phyloP scores from a whole-genome alignment of 2,329 filamentous ascomycete species.

The Ramichloridium luteum region DNA sequence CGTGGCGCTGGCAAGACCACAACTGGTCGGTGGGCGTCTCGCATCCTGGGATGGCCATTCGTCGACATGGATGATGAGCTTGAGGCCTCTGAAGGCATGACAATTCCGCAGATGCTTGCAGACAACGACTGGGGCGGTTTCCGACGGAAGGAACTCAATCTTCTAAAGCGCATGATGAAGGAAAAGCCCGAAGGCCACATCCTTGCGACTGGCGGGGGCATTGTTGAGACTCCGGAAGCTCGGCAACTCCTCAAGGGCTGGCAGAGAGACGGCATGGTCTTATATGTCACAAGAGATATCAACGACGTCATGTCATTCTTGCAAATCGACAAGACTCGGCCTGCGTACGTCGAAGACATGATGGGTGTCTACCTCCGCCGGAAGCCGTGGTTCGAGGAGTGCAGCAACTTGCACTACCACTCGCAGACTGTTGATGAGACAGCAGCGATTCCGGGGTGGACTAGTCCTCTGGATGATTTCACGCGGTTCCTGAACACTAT shows the following conservation, averaged over 20 bases:
- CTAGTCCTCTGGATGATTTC: constrained; percentile 47
- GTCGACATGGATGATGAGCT: constrained; percentile 82
- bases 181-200: constrained; percentile 66
- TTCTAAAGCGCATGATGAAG: constrained; percentile 61
- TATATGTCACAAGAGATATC: constrained; percentile 79
- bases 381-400: constrained; percentile 80
- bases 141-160: constrained; percentile 60
- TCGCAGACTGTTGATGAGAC: constrained; percentile 51
- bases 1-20: constrained; percentile 94
- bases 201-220: constrained; percentile 86
- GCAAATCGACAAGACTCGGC: constrained; percentile 75
- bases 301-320: constrained; percentile 81
- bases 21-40: constrained; percentile 72
- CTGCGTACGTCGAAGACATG: constrained; percentile 87
- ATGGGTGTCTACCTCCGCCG: constrained; percentile 79
- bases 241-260: constrained; percentile 64
- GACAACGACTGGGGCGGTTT: constrained; percentile 78
- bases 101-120: constrained; percentile 77
- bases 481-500: constrained; percentile 58
- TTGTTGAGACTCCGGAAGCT: constrained; percentile 76
- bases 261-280: constrained; percentile 68
- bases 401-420: constrained; percentile 90
- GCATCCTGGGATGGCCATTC: constrained; percentile 61
- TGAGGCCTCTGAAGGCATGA: constrained; percentile 58
- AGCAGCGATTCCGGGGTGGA: constrained; percentile 22